phyloP scores from a whole-genome alignment of 139 green algal species.

The Parachlorella kessleri region DNA sequence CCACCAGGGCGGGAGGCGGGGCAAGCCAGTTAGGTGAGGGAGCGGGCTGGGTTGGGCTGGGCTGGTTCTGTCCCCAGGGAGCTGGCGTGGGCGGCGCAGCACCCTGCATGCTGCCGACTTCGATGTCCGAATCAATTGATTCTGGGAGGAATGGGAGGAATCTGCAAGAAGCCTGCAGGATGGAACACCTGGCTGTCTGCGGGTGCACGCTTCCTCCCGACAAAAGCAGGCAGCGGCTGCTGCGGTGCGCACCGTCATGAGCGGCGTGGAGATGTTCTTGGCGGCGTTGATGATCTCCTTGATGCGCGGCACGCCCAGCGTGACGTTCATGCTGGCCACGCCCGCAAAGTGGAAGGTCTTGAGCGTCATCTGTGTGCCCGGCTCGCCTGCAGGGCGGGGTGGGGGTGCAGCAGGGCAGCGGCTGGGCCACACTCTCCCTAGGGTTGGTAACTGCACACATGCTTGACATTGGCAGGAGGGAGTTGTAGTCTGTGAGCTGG shows the following conservation, averaged over 20 bases:
- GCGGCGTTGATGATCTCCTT: slow-evolving; percentile 99
- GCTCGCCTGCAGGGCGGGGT: slow-evolving; percentile 68
- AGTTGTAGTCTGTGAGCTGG: not conserved
- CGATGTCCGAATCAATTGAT: too few relatives aligned
- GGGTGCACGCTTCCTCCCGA: too few relatives aligned
- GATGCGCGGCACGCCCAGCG: slow-evolving; percentile 95
- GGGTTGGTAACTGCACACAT: too few relatives aligned
- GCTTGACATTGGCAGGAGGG: too few relatives aligned
- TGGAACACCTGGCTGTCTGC: too few relatives aligned
- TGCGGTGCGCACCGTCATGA: slow-evolving; percentile 90
- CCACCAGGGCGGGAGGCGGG: not conserved
- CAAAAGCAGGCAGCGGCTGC: too few relatives aligned
- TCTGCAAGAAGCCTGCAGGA: too few relatives aligned
- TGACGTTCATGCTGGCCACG: slow-evolving; percentile 98
- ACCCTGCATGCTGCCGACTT: too few relatives aligned
- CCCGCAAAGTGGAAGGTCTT: slow-evolving; percentile 99
- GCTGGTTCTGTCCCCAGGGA: not conserved
- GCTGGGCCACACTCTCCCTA: too few relatives aligned
- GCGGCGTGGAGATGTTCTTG: slow-evolving; percentile 94
- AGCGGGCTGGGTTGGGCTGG: not conserved
- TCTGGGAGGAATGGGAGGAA: too few relatives aligned
- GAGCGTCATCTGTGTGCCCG: slow-evolving; percentile 99
- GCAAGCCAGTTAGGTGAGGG: not conserved
- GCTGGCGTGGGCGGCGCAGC: not conserved
- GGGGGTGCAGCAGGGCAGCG: not conserved